A percentile compares a stretch with the other conserved stretches of the same genome.
Evolutionary conservation across 352 stramenopile species (phyloP).

Genomic region (Phytophthora capsici): DNA sequence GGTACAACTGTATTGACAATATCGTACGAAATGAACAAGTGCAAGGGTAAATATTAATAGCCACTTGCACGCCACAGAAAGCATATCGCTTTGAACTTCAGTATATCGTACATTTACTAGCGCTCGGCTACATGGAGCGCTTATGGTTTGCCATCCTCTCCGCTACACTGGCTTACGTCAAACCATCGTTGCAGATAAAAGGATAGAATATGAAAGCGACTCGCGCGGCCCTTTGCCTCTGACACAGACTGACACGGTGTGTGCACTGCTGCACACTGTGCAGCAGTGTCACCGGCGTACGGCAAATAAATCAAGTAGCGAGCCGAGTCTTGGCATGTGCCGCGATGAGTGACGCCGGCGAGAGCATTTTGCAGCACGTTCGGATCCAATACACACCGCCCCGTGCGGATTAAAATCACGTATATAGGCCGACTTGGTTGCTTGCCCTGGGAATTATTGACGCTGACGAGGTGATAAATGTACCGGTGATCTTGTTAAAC

Average conservation of each 20-base stretch:
- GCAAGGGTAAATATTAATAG: too few relatives aligned
- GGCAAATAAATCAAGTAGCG: neutral
- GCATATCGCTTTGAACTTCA: too few relatives aligned
- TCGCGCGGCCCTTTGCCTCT: neutral
- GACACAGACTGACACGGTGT: neutral
- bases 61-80: too few relatives aligned
- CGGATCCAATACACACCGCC: neutral
- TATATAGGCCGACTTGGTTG: neutral
- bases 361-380: constrained; percentile 3
- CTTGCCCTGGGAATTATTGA: neutral
- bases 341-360: neutral
- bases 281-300: neutral
- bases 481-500: constrained; percentile 1
- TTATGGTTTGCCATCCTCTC: neutral
- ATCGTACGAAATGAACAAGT: too few relatives aligned
- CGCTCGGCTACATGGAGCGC: too few relatives aligned
- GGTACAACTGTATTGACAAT: too few relatives aligned
- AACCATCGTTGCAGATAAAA: neutral
- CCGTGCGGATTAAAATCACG: constrained; percentile 1
- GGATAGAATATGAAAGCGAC: neutral
- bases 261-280: too few relatives aligned
- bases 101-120: too few relatives aligned
- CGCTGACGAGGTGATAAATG: neutral
- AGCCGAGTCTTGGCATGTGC: neutral
- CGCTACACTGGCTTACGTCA: neutral